phyloP scores from a whole-genome alignment of 2,329 filamentous ascomycete species.

The Colletotrichum euphorbiae region DNA sequence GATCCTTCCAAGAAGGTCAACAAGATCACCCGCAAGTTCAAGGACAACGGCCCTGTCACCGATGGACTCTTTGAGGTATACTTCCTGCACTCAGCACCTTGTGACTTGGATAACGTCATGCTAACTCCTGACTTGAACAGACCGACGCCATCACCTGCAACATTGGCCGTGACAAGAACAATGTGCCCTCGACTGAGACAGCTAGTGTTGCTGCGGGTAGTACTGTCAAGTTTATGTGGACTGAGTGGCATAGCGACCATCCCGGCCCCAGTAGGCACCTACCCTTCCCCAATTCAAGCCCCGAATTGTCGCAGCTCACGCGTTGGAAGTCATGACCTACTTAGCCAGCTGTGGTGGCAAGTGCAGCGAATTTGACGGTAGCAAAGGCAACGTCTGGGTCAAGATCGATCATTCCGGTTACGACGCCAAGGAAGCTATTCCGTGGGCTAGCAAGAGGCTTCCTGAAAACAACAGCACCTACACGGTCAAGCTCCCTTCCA shows the following conservation, averaged over 20 bases:
- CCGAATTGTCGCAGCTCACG: not conserved
- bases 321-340: slow-evolving; percentile 43
- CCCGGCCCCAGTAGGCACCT: slow-evolving; percentile 53
- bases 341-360: slow-evolving; percentile 48
- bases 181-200: slow-evolving; percentile 51
- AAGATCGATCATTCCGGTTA: slow-evolving; percentile 52
- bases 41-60: slow-evolving; percentile 46
- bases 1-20: slow-evolving; percentile 45
- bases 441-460: slow-evolving; percentile 51
- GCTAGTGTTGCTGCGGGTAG: slow-evolving; percentile 54
- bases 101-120: no score
- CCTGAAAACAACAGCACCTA: slow-evolving; percentile 49
- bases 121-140: slow-evolving; percentile 29
- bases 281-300: no score
- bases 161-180: slow-evolving; percentile 59
- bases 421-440: slow-evolving; percentile 44
- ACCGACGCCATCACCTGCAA: slow-evolving; percentile 48
- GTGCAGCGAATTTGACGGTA: slow-evolving; percentile 41
- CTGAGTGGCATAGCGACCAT: slow-evolving; percentile 56
- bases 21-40: slow-evolving; percentile 44
- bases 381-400: slow-evolving; percentile 47
- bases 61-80: slow-evolving; percentile 42
- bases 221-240: slow-evolving; percentile 56
- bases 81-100: no score
- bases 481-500: slow-evolving; percentile 55